These are phyloP conservation scores for Exophiala lecanii-corni DNA, from an alignment of 2,329 filamentous ascomycete species.

Conservation along the genomic window DNA sequence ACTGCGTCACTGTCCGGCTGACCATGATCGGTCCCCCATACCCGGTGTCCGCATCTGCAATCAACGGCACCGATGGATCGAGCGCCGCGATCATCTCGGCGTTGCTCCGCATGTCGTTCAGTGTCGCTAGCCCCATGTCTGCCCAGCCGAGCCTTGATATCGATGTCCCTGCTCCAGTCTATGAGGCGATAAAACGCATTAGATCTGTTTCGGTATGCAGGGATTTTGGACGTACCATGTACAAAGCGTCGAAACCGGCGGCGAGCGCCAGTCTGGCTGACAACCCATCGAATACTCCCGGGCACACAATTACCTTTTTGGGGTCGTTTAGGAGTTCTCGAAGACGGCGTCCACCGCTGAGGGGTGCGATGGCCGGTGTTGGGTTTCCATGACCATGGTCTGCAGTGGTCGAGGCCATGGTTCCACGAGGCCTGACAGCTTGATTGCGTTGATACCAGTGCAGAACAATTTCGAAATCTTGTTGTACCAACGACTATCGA, in stretches of 20 bases:
- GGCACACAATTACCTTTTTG: slow-evolving; percentile 39
- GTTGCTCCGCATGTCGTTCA: slow-evolving; percentile 51
- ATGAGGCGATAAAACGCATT: too few species aligned
- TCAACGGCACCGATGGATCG: slow-evolving; percentile 45
- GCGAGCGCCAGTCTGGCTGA: slow-evolving; percentile 47
- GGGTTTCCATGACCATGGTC: not conserved
- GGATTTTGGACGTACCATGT: slow-evolving; percentile 46
- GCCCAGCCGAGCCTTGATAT: slow-evolving; percentile 46
- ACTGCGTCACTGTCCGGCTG: slow-evolving; percentile 46
- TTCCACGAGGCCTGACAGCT: too few species aligned
- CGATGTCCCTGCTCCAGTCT: slow-evolving; percentile 47
- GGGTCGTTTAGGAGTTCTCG: slow-evolving; percentile 33
- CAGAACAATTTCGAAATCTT: too few species aligned
- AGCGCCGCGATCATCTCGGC: slow-evolving; percentile 52
- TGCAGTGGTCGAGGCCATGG: slow-evolving; percentile 5
- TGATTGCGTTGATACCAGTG: too few species aligned
- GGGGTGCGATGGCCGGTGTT: slow-evolving; percentile 10
- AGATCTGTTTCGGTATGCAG: too few species aligned
- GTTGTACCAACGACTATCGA: too few species aligned
- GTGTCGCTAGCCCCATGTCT: slow-evolving; percentile 47
- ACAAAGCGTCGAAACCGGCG: slow-evolving; percentile 47
- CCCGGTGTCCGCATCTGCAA: slow-evolving; percentile 51
- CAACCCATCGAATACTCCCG: slow-evolving; percentile 50
- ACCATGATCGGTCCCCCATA: slow-evolving; percentile 50
- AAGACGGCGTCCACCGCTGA: slow-evolving; percentile 25